phyloP scores from a whole-genome alignment of 306 rosid species.

The Bauhinia variegata region DNA sequence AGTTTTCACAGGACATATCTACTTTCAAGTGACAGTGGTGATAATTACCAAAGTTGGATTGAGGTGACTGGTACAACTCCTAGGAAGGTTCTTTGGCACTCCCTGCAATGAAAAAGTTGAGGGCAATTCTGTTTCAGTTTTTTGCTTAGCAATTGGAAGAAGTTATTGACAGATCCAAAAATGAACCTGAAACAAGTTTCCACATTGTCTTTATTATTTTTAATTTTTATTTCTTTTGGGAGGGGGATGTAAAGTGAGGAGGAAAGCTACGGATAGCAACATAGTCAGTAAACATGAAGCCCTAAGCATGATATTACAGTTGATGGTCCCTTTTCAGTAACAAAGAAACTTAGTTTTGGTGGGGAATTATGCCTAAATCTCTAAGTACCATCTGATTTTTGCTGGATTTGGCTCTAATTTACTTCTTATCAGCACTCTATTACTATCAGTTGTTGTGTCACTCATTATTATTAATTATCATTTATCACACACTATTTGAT shows the following conservation, averaged over 20 bases:
- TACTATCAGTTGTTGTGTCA: not conserved
- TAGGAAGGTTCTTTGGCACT: constrained; percentile 61
- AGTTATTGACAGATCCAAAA: constrained; percentile 23
- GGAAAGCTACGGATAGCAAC: no score
- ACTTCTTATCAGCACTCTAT: not conserved
- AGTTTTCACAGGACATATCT: constrained; percentile 24
- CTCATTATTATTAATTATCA: no score
- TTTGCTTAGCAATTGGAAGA: not conserved
- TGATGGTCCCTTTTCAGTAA: not conserved
- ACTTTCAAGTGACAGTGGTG: constrained; percentile 20
- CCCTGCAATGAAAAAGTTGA: constrained; percentile 48
- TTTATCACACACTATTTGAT: no score
- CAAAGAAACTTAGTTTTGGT: not conserved
- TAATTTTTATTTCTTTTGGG: no score
- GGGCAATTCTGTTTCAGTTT: constrained; percentile 5
- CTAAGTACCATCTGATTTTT: no score
- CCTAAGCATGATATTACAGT: no score
- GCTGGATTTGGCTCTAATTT: not conserved
- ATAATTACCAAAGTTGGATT: constrained; percentile 66
- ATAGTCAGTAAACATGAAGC: no score
- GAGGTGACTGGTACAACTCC: constrained; percentile 59
- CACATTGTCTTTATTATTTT: not conserved
- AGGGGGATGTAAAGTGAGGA: no score
- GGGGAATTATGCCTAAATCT: no score
- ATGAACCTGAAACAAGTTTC: constrained; percentile 26